Base-by-base conservation (phyloP, 2,329 filamentous ascomycete genomes). In the Neofusicoccum umdonicola region DNA sequence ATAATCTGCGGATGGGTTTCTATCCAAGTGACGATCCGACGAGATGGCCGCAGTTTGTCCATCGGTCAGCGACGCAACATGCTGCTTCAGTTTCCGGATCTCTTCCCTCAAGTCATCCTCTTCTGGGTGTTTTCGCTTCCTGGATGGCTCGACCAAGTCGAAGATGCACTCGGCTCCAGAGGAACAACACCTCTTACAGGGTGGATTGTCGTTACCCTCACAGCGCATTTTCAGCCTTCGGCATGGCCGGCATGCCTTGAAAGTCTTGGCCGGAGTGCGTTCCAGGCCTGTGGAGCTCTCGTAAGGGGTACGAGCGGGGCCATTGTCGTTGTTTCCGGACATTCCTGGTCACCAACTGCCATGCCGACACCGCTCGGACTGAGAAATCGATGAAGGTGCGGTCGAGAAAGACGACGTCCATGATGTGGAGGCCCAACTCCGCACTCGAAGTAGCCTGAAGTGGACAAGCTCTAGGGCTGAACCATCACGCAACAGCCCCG, bases 171-270 rank as follows among this genome's bases (percentile, higher is more conserved):
- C 56, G 15, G 8, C n/a, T 11, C n/a, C 39, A 35, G 56, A 47
- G 22, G 22, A 17, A 7, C 17, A 8, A 5, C 56, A 60, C 15
- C 56, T 60, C 12, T 37, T 34, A 11, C 56, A 60, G 8, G 56
- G 56, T 4, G 56, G 56, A 45, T 47, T 35, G 3, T 19, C 27
- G 19, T 39, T 47, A 5, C 56, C 41, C 31, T 60, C 56, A 39
- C 56, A 60, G 11, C 56, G 56, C 56, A 60, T 60, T 8, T 60
- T 60, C 42, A 60, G 7, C 11, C 42, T 34, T 11, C 56, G 56
- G 31, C 56, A 60, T 7, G 35, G 56, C 17, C 56, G 56, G 44
- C 56, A 60, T 5, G 56, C 56, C 42, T 60, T 60, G 31, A 60
- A 60, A 37, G 56, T 60, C 31, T n/a, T 60, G 31, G n/a, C 42